Evolutionary conservation across 768 basidiomycete genomes (phyloP).

Genomic region (Leccinum variicolor): DNA sequence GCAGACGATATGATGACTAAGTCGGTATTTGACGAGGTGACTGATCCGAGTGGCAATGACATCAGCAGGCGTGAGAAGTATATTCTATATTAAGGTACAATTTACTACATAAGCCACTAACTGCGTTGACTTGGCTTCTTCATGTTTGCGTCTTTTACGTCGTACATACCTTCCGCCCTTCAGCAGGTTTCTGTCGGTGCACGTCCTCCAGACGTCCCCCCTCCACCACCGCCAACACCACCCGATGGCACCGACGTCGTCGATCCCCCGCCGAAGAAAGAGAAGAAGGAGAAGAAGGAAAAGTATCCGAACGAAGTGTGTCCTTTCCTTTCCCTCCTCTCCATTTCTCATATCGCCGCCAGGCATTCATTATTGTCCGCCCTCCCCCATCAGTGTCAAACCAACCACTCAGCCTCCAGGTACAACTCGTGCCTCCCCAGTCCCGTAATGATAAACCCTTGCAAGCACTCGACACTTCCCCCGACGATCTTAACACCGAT

Average conservation of each 20-base stretch:
- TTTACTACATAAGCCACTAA: slow-evolving; percentile 16
- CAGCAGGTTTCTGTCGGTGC: slow-evolving; percentile 34
- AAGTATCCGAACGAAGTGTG: slow-evolving; percentile 47
- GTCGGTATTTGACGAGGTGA: neutral
- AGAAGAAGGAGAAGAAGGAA: slow-evolving; percentile 34
- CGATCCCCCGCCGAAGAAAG: slow-evolving; percentile 43
- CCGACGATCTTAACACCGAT: slow-evolving; percentile 28
- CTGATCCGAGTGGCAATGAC: slow-evolving; percentile 10
- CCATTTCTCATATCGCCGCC: slow-evolving; percentile 8
- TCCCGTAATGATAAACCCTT: slow-evolving; percentile 40
- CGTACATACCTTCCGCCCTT: slow-evolving; percentile 48
- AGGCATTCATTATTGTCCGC: slow-evolving; percentile 91
- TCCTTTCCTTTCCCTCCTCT: slow-evolving; percentile 4
- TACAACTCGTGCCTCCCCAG: slow-evolving; percentile 77
- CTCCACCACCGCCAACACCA: slow-evolving; percentile 9
- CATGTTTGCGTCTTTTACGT: slow-evolving; percentile 55
- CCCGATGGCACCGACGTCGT: slow-evolving; percentile 19
- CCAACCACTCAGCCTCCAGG: slow-evolving; percentile 86
- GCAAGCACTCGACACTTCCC: slow-evolving; percentile 43
- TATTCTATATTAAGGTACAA: neutral
- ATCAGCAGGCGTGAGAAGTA: slow-evolving; percentile 8
- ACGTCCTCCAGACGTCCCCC: slow-evolving; percentile 21
- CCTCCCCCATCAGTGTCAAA: slow-evolving; percentile 84
- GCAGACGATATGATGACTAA: neutral
- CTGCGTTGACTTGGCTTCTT: neutral